These are phyloP conservation scores for Phytophthora chlamydospora DNA, from an alignment of 352 stramenopile genomes.

Conservation along the genomic window DNA sequence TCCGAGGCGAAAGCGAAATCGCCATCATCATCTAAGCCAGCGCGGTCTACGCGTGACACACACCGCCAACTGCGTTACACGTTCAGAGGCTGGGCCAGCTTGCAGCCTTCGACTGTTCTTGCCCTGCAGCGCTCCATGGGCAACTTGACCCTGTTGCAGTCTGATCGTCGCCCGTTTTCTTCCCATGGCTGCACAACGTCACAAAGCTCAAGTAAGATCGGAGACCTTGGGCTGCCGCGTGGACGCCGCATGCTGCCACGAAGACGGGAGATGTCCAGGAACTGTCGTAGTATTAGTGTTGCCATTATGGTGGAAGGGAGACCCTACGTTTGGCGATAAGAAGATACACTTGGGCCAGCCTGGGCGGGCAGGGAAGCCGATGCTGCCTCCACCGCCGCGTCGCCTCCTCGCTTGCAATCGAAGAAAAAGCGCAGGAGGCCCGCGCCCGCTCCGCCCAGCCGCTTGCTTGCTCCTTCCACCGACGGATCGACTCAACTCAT, in stretches of 20 bases:
- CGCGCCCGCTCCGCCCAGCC: slow-evolving; percentile 2
- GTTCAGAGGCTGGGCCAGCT: no score
- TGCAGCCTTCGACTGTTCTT: no score
- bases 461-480: slow-evolving; percentile 32
- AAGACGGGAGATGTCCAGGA: slow-evolving; percentile 14
- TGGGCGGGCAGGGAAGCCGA: slow-evolving; percentile 6
- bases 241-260: neutral
- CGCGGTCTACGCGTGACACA: no score
- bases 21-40: no score
- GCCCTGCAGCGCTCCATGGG: no score
- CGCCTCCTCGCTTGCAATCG: slow-evolving; percentile 8
- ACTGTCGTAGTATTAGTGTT: slow-evolving; percentile 38
- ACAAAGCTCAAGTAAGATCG: slow-evolving; percentile 15
- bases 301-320: slow-evolving; percentile 34
- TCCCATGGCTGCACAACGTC: slow-evolving; percentile 31
- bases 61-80: no score
- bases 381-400: slow-evolving; percentile 3
- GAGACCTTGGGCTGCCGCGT: neutral
- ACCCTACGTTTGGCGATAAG: slow-evolving; percentile 37
- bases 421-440: slow-evolving; percentile 6
- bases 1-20: no score
- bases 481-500: slow-evolving; percentile 32
- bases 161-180: slow-evolving; percentile 22
- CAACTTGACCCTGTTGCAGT: slow-evolving; percentile 2
- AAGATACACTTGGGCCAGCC: slow-evolving; percentile 38